A percentile compares a stretch with the other conserved stretches of the same genome.
These are phyloP conservation scores for Cadophora luteo-olivacea DNA, from an alignment of 2,329 filamentous ascomycete species.

Conservation along the genomic window DNA sequence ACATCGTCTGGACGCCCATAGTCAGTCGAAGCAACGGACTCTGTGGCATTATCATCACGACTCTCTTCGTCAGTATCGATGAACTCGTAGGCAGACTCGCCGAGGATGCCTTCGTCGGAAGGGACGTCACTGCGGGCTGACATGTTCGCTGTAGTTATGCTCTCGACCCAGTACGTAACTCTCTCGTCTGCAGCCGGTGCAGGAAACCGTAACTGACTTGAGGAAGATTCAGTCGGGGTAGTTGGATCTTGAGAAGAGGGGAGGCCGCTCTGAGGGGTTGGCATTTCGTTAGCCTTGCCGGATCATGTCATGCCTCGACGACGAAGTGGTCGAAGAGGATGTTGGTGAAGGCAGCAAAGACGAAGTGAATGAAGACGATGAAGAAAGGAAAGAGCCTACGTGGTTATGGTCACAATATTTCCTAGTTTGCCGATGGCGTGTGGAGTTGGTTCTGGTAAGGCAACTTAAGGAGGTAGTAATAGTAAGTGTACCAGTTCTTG, in stretches of 20 bases:
- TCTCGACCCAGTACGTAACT: slow-evolving; percentile 42
- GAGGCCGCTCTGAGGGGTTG: slow-evolving; percentile 35
- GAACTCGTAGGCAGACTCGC: slow-evolving; percentile 45
- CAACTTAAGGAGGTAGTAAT: slow-evolving; percentile 14
- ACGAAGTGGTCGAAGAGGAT: slow-evolving; percentile 20
- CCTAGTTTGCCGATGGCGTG: slow-evolving; percentile 19
- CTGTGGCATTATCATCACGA: slow-evolving; percentile 44
- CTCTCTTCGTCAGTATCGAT: slow-evolving; percentile 46
- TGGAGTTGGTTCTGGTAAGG: slow-evolving; percentile 11
- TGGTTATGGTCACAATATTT: slow-evolving; percentile 23
- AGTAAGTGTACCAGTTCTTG: slow-evolving; percentile 21
- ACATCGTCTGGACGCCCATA: slow-evolving; percentile 45
- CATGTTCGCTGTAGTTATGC: slow-evolving; percentile 39
- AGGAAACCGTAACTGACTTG: slow-evolving; percentile 38
- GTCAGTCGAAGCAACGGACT: slow-evolving; percentile 46
- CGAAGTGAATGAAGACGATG: slow-evolving; percentile 17
- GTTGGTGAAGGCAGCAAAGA: slow-evolving; percentile 7
- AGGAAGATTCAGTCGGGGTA: slow-evolving; percentile 28
- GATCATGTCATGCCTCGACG: slow-evolving; percentile 36
- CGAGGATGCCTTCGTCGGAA: slow-evolving; percentile 42
- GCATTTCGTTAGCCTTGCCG: slow-evolving; percentile 44
- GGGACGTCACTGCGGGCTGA: slow-evolving; percentile 39
- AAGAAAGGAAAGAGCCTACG: slow-evolving; percentile 28
- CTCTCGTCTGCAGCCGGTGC: slow-evolving; percentile 38
- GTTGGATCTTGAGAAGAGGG: slow-evolving; percentile 28